Base-by-base conservation (phyloP, 768 basidiomycete species). In the Termitomyces sp. region DNA sequence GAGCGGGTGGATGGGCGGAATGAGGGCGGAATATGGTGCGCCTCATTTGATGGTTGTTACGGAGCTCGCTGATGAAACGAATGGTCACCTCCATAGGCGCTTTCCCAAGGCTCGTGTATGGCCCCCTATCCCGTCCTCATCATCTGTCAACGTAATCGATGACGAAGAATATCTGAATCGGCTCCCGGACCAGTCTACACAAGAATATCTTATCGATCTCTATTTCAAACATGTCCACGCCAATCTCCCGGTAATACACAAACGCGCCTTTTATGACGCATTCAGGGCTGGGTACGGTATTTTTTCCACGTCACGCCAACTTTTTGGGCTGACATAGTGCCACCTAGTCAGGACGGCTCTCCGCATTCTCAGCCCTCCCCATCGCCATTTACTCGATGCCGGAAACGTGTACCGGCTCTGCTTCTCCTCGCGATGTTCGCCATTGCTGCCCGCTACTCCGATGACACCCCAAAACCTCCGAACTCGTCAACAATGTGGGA, bases 51-150 rank as follows among this genome's bases (percentile, higher is more conserved):
- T 57, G 48, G 35, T 21, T 54, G 53, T 29, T 34, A 47, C 38
- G 12, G 38, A 29, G 4, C 47, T 48, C 21, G 37, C 16, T 42
- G 56, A 49, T 14, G 12, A 35, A 42, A 40, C 59, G 7, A 32
- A 25, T 27, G 5, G 11, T 7, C 4, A 5, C 9, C 31, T 59
- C 65, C 53, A 5, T 65, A 91, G 82, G 87, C 84, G 86, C 29
- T 95, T 95, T 71, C 92, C 93, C 0, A 86, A 85, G 62, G 88
- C 92, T 3, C 81, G 92, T n/a, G 89, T 94, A 25, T 95, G 93
- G 93, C 93, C 93, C 0, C 85, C 85, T 3, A 62, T 76, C 19
- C 71, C 76, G 40, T 54, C 57, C 4, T 70, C 77, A 19, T 67
- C 64, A 47, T 69, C 70, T 23, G 65, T 68, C 41, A 57, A 66